Evolutionary conservation across 805 yeast species (phyloP).

Genomic region (Starmerella bacillaris): DNA sequence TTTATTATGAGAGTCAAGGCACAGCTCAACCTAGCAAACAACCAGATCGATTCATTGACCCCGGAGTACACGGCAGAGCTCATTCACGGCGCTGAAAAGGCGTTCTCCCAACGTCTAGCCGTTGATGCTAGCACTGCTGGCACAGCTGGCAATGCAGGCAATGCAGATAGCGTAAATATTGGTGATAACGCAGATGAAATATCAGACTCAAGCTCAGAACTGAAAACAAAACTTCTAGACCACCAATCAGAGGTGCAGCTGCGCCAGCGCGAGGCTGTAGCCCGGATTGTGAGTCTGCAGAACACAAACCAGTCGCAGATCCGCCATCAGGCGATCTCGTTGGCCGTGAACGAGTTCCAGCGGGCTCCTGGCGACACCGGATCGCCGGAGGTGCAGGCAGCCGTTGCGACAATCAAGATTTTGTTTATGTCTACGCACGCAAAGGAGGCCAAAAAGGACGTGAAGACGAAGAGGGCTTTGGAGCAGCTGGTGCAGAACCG

Average conservation of each 20-base stretch:
- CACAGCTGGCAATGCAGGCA: slow-evolving; percentile 14
- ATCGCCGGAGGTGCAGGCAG: slow-evolving; percentile 91
- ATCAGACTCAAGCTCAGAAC: no score
- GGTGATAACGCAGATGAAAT: slow-evolving; percentile 5
- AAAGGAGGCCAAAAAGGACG: slow-evolving; percentile 53
- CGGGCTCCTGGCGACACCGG: slow-evolving; percentile 83
- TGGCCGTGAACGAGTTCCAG: slow-evolving; percentile 66
- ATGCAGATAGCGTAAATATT: slow-evolving; percentile 6
- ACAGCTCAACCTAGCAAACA: slow-evolving; percentile 46
- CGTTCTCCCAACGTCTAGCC: slow-evolving; percentile 25
- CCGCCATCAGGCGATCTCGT: slow-evolving; percentile 36
- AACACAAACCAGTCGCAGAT: slow-evolving; percentile 47
- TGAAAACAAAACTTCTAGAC: slow-evolving; percentile 14
- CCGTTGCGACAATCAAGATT: slow-evolving; percentile 64
- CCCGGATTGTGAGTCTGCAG: slow-evolving; percentile 54
- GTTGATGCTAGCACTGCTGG: slow-evolving; percentile 19
- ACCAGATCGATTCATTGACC: slow-evolving; percentile 41
- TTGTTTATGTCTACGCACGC: slow-evolving; percentile 62
- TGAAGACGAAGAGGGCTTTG: slow-evolving; percentile 45
- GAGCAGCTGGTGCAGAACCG: slow-evolving; percentile 79
- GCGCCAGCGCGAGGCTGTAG: slow-evolving; percentile 46
- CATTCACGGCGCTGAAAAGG: slow-evolving; percentile 58
- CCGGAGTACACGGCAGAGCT: slow-evolving; percentile 55
- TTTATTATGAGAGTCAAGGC: slow-evolving; percentile 52
- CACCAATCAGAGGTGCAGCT: slow-evolving; percentile 24